Evolutionary conservation across 2,329 filamentous ascomycete genomes (phyloP).

Genomic region (Calonectria henricotiae): DNA sequence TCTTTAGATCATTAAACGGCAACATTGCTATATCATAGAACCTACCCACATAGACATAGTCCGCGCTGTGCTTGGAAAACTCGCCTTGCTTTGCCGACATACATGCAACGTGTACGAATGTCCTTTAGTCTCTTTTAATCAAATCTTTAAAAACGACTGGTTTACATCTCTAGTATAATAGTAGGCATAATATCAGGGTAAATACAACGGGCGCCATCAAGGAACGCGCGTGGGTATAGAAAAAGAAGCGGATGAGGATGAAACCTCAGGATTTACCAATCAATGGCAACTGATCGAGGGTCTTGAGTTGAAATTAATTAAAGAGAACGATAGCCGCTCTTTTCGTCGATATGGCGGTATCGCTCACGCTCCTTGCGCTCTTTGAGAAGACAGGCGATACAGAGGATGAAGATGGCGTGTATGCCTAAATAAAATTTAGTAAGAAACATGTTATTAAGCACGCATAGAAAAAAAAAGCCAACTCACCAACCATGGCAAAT

Average conservation of each 20-base stretch:
- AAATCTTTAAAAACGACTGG: conserved; percentile 17
- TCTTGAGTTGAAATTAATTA: conserved; percentile 53
- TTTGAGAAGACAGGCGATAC: conserved; percentile 83
- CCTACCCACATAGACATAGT: conserved; percentile 23
- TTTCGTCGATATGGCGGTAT: conserved; percentile 87
- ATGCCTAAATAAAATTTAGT: conserved; percentile 61
- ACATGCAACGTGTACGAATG: neutral
- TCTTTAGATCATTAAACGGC: conserved; percentile 33
- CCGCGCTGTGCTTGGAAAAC: conserved; percentile 10
- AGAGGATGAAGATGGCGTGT: conserved; percentile 79
- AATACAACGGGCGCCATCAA: conserved; percentile 29
- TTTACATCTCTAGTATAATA: conserved; percentile 31
- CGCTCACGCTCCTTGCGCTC: conserved; percentile 85
- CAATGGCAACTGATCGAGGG: conserved; percentile 24
- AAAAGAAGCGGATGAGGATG: conserved; percentile 36
- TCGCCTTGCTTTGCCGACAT: neutral
- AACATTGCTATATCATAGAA: conserved; percentile 30
- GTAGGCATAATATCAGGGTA: conserved; percentile 17
- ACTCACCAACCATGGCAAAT: conserved; percentile 82
- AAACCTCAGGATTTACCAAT: conserved; percentile 31
- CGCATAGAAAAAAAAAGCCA: neutral
- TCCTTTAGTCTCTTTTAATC: neutral
- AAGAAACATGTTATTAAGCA: conserved; percentile 13
- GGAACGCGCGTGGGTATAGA: conserved; percentile 20
- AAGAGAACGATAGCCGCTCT: conserved; percentile 72